Percentiles rank a stretch among this genome's conserved stretches.
Conservation (phyloP, 2,329 filamentous ascomycete species). For the Alternaria tenuissima region DNA sequence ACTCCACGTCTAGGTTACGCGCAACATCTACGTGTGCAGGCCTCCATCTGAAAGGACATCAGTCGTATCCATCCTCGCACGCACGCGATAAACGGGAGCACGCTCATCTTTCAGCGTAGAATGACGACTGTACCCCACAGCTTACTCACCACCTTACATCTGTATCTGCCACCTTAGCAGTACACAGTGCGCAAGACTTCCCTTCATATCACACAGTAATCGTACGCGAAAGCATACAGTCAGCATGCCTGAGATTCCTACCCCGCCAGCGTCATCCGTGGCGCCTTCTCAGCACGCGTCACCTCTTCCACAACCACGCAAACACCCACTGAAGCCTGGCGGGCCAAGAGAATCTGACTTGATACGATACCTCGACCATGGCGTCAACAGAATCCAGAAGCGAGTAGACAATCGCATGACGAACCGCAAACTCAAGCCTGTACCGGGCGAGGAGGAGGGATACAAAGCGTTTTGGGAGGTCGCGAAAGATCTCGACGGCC, state of each 20-base stretch:
- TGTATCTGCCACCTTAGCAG: constrained; percentile 23
- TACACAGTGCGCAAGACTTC: neutral
- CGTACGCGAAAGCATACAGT: neutral
- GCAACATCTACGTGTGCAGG: neutral
- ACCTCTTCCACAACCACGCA: constrained; percentile 62
- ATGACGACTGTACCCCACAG: constrained; percentile 24
- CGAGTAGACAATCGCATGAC: constrained; percentile 42
- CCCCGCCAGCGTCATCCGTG: constrained; percentile 60
- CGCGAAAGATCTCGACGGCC: constrained; percentile 74
- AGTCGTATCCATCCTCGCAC: neutral
- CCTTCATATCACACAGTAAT: neutral
- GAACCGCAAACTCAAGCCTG: constrained; percentile 59
- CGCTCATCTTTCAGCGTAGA: constrained; percentile 11
- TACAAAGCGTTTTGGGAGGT: constrained; percentile 73
- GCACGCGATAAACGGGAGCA: neutral
- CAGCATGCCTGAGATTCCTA: constrained; percentile 43
- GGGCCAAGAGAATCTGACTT: constrained; percentile 66
- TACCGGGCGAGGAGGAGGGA: constrained; percentile 53
- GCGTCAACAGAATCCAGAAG: constrained; percentile 49
- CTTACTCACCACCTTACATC: constrained; percentile 23
- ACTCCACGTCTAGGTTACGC: neutral
- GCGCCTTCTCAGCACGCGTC: constrained; percentile 50
- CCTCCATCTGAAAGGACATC: neutral
- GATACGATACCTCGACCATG: constrained; percentile 65
- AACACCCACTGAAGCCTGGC: constrained; percentile 62